These are phyloP conservation scores for Lichtheimia ramosa DNA, from an alignment of 371 early-diverging fungal species.

Conservation along the genomic window DNA sequence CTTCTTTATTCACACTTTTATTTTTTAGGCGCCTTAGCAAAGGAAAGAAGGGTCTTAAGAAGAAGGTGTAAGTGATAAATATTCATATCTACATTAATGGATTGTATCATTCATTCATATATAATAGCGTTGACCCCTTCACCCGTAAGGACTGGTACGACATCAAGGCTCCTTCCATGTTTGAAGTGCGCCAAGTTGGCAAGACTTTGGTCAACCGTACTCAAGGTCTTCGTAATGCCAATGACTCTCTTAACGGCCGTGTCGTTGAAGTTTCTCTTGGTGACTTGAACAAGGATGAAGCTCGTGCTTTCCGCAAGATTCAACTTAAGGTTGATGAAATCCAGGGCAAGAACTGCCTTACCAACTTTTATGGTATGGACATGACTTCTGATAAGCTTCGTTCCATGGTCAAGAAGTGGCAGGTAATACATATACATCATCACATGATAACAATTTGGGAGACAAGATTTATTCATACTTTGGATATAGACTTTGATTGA, in stretches of 20 bases:
- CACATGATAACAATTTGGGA: neutral
- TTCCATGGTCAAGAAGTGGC: too few relatives aligned
- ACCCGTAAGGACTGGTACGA: too few relatives aligned
- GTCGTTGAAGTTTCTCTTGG: slow-evolving; percentile 98
- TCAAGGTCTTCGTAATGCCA: slow-evolving; percentile 98
- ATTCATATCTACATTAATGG: neutral
- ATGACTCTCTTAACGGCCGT: slow-evolving; percentile 96
- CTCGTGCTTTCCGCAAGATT: too few relatives aligned
- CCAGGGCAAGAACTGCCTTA: too few relatives aligned
- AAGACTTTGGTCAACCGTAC: slow-evolving; percentile 99
- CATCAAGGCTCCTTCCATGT: slow-evolving; percentile 97
- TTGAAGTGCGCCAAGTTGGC: slow-evolving; percentile 92
- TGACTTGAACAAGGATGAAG: too few relatives aligned
- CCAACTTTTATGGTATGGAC: too few relatives aligned
- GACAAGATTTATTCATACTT: neutral
- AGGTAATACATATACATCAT: slow-evolving; percentile 23
- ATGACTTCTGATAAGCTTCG: too few relatives aligned
- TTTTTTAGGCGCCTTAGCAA: slow-evolving; percentile 76
- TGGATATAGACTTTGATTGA: slow-evolving; percentile 85
- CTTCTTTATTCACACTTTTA: neutral
- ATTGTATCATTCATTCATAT: neutral
- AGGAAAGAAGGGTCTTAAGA: slow-evolving; percentile 97
- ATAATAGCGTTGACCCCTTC: slow-evolving; percentile 87
- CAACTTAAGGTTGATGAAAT: too few relatives aligned
- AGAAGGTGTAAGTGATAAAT: slow-evolving; percentile 90